Evolutionary conservation across 2,329 filamentous ascomycete species (phyloP).

Genomic region (Sarocladiaceae sp.): DNA sequence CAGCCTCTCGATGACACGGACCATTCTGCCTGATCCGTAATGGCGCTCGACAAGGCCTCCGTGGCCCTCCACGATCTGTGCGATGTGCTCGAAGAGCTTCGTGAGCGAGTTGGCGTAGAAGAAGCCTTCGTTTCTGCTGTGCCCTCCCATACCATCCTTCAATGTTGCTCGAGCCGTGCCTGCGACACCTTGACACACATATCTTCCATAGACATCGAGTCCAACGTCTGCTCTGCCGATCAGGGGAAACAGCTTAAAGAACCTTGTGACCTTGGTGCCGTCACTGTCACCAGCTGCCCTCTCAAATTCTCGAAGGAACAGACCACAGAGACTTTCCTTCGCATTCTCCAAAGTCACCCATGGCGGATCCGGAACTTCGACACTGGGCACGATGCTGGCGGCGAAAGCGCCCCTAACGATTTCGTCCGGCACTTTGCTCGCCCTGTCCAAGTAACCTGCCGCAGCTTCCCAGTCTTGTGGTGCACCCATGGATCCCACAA

Average conservation of each 20-base stretch:
- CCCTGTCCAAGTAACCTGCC: conserved; percentile 81
- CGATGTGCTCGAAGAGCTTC: conserved; percentile 94
- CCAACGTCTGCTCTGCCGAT: conserved; percentile 87
- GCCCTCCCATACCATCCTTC: conserved; percentile 57
- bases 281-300: conserved; percentile 85
- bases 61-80: conserved; percentile 91
- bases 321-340: conserved; percentile 80
- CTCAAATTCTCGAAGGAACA: conserved; percentile 94
- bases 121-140: conserved; percentile 63
- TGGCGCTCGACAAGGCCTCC: conserved; percentile 88
- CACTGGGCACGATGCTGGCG: conserved; percentile 86
- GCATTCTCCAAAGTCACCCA: conserved; percentile 82
- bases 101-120: conserved; percentile 91
- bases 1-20: conserved; percentile 84
- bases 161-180: conserved; percentile 76
- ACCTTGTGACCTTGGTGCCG: conserved; percentile 83
- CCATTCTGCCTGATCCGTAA: conserved; percentile 91
- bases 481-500: conserved; percentile 93
- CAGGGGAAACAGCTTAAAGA: conserved; percentile 96
- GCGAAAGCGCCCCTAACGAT: conserved; percentile 85
- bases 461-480: conserved; percentile 99
- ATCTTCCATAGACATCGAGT: conserved; percentile 89
- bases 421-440: conserved; percentile 72
- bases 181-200: conserved; percentile 93
- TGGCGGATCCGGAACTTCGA: conserved; percentile 90